phyloP scores from a whole-genome alignment of 2,329 filamentous ascomycete species.

The Lecanicillium sp. region DNA sequence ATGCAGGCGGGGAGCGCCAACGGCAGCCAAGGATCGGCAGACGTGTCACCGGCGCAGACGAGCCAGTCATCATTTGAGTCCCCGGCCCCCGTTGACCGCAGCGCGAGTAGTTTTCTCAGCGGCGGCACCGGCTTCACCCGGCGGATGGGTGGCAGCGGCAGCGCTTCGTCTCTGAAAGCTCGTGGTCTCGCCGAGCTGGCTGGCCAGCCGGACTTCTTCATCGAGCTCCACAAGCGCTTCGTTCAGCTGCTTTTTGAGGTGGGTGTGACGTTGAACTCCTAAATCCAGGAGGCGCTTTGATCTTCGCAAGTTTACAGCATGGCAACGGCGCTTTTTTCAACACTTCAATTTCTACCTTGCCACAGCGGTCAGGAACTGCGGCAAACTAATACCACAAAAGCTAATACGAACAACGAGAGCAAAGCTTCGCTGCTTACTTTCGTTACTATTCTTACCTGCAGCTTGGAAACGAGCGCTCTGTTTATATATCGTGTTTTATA shows the following conservation, averaged over 20 bases:
- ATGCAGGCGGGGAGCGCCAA: conserved; percentile 33
- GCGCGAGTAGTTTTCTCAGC: conserved; percentile 50
- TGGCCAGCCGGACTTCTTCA: conserved; percentile 61
- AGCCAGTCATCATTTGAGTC: conserved; percentile 25
- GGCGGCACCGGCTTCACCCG: conserved; percentile 52
- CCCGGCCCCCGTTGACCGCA: conserved; percentile 30
- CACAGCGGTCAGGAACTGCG: conserved; percentile 5
- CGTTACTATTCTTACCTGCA: background rate
- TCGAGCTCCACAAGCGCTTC: conserved; percentile 59
- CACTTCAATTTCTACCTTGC: conserved; percentile 16
- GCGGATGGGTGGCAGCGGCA: conserved; percentile 51
- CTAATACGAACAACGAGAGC: conserved; percentile 1
- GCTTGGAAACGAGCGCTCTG: background rate
- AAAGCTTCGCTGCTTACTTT: background rate
- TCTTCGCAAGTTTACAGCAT: conserved; percentile 16
- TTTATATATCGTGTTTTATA: too few species aligned
- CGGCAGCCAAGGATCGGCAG: conserved; percentile 24
- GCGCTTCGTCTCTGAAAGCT: conserved; percentile 50
- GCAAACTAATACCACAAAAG: background rate
- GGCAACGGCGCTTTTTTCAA: conserved; percentile 17
- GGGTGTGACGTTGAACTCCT: conserved; percentile 47
- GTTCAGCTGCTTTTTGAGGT: conserved; percentile 57
- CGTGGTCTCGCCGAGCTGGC: conserved; percentile 60
- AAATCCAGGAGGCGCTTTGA: conserved; percentile 9
- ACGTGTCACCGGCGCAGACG: conserved; percentile 19